Evolutionary conservation across 768 basidiomycete species (phyloP), one percentile per base, ranked within the genome.

Genomic region (Calvatia gigantea): DNA sequence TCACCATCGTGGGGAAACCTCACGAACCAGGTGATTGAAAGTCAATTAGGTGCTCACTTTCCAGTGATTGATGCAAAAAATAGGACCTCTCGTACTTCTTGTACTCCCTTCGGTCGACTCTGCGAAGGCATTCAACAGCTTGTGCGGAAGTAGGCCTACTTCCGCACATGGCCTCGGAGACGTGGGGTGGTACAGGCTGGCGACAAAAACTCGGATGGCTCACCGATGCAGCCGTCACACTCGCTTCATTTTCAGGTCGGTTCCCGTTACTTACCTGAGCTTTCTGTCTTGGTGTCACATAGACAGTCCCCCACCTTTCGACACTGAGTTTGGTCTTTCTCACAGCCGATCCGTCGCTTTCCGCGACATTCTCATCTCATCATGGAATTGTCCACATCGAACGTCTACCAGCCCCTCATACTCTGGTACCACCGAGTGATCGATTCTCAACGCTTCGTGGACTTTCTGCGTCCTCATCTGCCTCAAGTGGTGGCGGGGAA

Each of bases 381-480:
- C 90, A 96, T 67, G 97, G 97, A 9, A 73, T 96, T 49, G 75
- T 98, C 17, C 82, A 84, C 44, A 80, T 95, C 27, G 85, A 89
- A 61, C 75, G 81, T 4, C 76, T 96, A 19, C 94, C 97, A 2
- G 76, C 85, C 4, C 83, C 85, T 0, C 83, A 86, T 53, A 83
- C 86, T 23, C 77, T 94, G 37, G 73, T 88, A 25, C 77, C 95
- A 0, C 83, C 91, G 0, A 92, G 92, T 56, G 87, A 94, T 62
- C 87, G 82, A 61, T 85, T 85, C 58, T 98, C 95, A 4, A 78
- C 82, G 4, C 77, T 99, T 42, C 86, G 96, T 9, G 94, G 93
- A 11, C 74, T 96, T 45, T 81, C 81, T 41, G 78, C 81, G 1
- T 78, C 82, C 21, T 72, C 77, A 15, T 71, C 67, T 32, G 72